Conservation (phyloP, 768 basidiomycete genomes). For the Coprinopsis sp. region DNA sequence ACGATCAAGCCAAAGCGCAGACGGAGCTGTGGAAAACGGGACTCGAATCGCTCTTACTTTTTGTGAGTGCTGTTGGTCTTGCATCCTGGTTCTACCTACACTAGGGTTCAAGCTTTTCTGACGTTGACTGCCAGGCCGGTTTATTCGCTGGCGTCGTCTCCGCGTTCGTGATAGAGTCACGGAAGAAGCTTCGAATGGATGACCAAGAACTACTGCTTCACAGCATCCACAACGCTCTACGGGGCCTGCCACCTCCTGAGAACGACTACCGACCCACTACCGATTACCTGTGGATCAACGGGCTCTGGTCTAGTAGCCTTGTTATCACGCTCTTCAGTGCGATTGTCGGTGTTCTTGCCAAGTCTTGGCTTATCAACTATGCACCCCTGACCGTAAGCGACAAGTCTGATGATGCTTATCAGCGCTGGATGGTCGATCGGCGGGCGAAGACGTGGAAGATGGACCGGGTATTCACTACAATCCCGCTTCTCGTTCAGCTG, state of each 20-base stretch:
- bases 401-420: constrained; percentile 15
- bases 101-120: too few species aligned
- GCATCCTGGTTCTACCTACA: too few species aligned
- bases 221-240: constrained; percentile 5
- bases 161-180: constrained; percentile 18
- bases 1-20: constrained; percentile 5
- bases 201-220: constrained; percentile 15
- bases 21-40: constrained; percentile 8
- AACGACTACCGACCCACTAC: constrained; percentile 5
- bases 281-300: constrained; percentile 18
- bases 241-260: neutral
- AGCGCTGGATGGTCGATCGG: constrained; percentile 16
- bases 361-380: constrained; percentile 19
- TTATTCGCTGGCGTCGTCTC: constrained; percentile 20
- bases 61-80: constrained; percentile 5
- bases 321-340: constrained; percentile 23
- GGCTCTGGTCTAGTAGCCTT: constrained; percentile 23
- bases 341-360: constrained; percentile 22
- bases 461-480: constrained; percentile 13
- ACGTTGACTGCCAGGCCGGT: constrained; percentile 17
- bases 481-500: constrained; percentile 17
- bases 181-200: constrained; percentile 14
- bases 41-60: constrained; percentile 7
- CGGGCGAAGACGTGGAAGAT: constrained; percentile 15
- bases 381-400: constrained; percentile 13